Percentiles rank a stretch among this genome's conserved stretches.
Evolutionary conservation across 345 rosid genomes (phyloP).

Genomic region (Populus pruinosa): DNA sequence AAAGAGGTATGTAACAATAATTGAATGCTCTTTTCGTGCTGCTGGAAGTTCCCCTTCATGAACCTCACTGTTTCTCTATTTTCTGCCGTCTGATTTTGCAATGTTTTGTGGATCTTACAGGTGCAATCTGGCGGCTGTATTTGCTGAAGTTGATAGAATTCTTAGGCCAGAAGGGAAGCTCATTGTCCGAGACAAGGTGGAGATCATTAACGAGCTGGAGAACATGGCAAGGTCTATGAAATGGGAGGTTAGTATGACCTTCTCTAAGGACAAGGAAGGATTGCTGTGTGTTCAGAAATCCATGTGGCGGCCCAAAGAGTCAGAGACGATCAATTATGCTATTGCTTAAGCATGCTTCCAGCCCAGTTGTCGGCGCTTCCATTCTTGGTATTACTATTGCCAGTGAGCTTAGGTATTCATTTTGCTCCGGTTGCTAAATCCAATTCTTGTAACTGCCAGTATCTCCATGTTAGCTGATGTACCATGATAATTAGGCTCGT

Average conservation of each 20-base stretch:
- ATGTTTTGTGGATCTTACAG: slow-evolving; percentile 30
- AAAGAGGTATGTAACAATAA: slow-evolving; percentile 44
- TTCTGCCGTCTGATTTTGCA: neutral
- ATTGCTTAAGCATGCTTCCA: slow-evolving; percentile 33
- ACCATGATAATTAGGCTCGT: slow-evolving; percentile 14
- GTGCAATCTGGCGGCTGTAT: slow-evolving; percentile 62
- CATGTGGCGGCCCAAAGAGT: slow-evolving; percentile 72
- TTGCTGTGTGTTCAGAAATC: slow-evolving; percentile 82
- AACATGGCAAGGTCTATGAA: slow-evolving; percentile 54
- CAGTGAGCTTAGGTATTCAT: slow-evolving; percentile 26
- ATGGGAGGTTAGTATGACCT: slow-evolving; percentile 82
- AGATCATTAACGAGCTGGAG: slow-evolving; percentile 62
- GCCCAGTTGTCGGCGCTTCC: neutral
- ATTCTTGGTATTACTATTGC: slow-evolving; percentile 5
- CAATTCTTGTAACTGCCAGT: slow-evolving; percentile 7
- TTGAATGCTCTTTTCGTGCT: too few species aligned
- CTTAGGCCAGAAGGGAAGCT: slow-evolving; percentile 87
- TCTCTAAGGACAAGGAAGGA: slow-evolving; percentile 73
- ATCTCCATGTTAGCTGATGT: slow-evolving; percentile 16
- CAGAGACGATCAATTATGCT: slow-evolving; percentile 57
- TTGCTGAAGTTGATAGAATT: slow-evolving; percentile 85
- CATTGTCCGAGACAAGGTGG: slow-evolving; percentile 65
- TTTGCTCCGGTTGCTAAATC: slow-evolving; percentile 22
- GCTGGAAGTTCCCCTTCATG: neutral
- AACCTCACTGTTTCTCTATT: neutral